Percentiles rank a stretch among this genome's conserved stretches.
phyloP scores from a whole-genome alignment of 805 yeast genomes.

The Schizosaccharomyces osmophilus region DNA sequence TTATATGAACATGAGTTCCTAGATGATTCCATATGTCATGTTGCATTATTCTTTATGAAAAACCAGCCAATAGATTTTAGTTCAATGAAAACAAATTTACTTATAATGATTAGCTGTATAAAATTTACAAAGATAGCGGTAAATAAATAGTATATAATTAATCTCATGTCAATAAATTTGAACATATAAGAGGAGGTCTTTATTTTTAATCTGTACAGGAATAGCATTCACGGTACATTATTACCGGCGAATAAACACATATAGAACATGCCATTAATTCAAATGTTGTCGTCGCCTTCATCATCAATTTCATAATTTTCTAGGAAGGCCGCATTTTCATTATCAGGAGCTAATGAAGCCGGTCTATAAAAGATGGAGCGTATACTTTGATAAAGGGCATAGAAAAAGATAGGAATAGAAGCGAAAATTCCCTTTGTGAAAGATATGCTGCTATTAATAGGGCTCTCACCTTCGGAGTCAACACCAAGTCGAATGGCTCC shows the following conservation, averaged over 20 bases:
- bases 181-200: too few species aligned
- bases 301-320: not conserved
- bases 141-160: too few species aligned
- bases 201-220: too few species aligned
- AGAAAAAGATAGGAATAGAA: not conserved
- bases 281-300: not conserved
- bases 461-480: constrained; percentile 14
- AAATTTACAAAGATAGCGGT: too few species aligned
- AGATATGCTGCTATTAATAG: not conserved
- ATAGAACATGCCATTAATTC: not conserved
- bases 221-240: too few species aligned
- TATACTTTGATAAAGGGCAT: not conserved
- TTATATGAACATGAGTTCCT: constrained; percentile 48
- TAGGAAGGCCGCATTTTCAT: constrained; percentile 1
- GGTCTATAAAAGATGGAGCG: not conserved
- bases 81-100: too few species aligned
- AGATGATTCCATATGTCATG: not conserved
- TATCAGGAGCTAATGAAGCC: not conserved
- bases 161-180: too few species aligned
- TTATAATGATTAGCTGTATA: too few species aligned
- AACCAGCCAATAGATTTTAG: not conserved
- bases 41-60: not conserved
- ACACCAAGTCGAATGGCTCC: constrained; percentile 75
- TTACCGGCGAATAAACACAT: too few species aligned
- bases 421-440: not conserved